Base-by-base conservation (phyloP, 2,329 filamentous ascomycete species). In the Tolypocladium pustulatum region DNA sequence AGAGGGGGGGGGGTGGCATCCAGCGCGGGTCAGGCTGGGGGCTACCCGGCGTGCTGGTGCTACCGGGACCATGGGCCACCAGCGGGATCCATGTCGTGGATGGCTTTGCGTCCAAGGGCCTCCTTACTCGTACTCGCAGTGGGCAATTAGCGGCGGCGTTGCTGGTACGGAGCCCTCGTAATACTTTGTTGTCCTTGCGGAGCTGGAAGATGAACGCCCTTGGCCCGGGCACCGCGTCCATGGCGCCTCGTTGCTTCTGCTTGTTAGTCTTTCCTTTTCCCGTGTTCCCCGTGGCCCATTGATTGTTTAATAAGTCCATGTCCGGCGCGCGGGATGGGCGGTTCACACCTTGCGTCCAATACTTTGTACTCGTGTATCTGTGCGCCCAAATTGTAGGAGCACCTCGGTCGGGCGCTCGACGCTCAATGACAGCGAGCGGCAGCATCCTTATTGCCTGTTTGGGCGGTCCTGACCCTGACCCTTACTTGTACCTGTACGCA, bases 21-120 rank as follows among this genome's bases (percentile, higher is more conserved):
- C 13, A 27, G 53, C 53, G 53, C 53, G 53, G 52, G 36, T 22
- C 53, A 54, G 53, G 53, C 53, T 37, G 34, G 20, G n/a, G 53
- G 53, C 53, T 54, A 54, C 53, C 53, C 53, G 53, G 53, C 53
- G 34, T 25, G 53, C 53, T 54, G 53, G 53, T 54, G 53, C 53
- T 37, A 54, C 53, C 53, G 53, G 53, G 53, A 20, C 49, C 49
- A 30, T 52, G 49, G 49, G 49, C 49, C 49, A 10, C 20, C 49
- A 52, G 27, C 49, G 34, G 27, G 15, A n/a, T 32, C 46, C 46
- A 52, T 52, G 49, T 30, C 46, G 32, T 32, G 43, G 27, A 13
- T 17, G 46, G 46, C 0, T n/a, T n/a, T 6, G 4, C 9, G 30
- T 5, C 27, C 17, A 52, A n/a, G 49, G 17, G 46, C 25, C 27